phyloP scores from a whole-genome alignment of 192 early-diverging fungal species.

The Coemansia sp. region DNA sequence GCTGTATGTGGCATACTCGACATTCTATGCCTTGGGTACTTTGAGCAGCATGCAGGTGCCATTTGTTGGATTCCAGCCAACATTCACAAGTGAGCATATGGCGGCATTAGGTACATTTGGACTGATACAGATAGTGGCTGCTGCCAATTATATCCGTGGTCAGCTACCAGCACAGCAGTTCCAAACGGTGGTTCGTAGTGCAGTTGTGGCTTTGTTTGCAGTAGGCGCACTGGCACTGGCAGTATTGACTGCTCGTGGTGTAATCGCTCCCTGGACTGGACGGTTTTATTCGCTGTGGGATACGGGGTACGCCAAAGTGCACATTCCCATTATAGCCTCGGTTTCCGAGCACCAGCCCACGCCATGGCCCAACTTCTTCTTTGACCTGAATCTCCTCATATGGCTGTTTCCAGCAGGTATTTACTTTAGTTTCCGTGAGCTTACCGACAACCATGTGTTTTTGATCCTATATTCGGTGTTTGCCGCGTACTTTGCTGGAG shows the following conservation, averaged over 20 bases:
- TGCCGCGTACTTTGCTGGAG: slow-evolving; percentile 98
- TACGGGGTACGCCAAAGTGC: slow-evolving; percentile 98
- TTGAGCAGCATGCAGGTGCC: slow-evolving; percentile 98
- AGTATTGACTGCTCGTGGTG: slow-evolving; percentile 72
- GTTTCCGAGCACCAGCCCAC: slow-evolving; percentile 99
- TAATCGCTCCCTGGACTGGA: slow-evolving; percentile 97
- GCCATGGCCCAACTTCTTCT: slow-evolving; percentile 98
- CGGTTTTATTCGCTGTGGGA: slow-evolving; percentile 99
- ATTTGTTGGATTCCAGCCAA: slow-evolving; percentile 99
- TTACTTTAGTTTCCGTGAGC: slow-evolving; percentile 92
- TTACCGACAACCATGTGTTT: slow-evolving; percentile 97
- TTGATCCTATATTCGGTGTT: slow-evolving; percentile 97
- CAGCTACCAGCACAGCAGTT: slow-evolving; percentile 83
- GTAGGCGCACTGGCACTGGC: slow-evolving; percentile 63
- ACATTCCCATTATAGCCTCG: slow-evolving; percentile 99
- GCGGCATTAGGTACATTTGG: slow-evolving; percentile 97
- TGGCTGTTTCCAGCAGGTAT: slow-evolving; percentile 95
- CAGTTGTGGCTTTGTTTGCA: slow-evolving; percentile 56
- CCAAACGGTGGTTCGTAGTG: slow-evolving; percentile 69
- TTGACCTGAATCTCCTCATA: slow-evolving; percentile 96
- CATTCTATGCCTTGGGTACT: slow-evolving; percentile 97
- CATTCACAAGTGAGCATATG: slow-evolving; percentile 98
- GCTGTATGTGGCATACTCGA: slow-evolving; percentile 95
- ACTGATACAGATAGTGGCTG: slow-evolving; percentile 90
- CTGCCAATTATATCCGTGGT: slow-evolving; percentile 78